Base-by-base conservation (phyloP, 1,284 basidiomycete genomes). In the Austropuccinia psidii region DNA sequence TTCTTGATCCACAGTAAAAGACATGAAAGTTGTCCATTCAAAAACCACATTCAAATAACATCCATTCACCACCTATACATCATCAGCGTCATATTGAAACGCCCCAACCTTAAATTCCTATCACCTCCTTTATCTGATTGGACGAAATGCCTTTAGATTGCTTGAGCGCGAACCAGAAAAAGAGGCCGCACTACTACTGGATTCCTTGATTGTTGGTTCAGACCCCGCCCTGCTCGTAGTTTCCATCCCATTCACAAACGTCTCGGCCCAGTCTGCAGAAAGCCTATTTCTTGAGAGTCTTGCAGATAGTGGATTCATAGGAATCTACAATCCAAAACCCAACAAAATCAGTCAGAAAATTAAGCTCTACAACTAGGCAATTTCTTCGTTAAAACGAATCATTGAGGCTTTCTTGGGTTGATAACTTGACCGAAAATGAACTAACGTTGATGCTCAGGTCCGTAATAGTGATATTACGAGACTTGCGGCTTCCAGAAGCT, bases 181-280 rank as follows among this genome's bases (percentile, higher is more conserved):
- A 39, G 64, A 66, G 19, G 49, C 47, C 37, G 64, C 41, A 55
- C 35, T 67, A 29, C 65, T 55, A 37, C 37, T 55, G 13, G 49
- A 35, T 41, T 27, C 65, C 31, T 29, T 65, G 33, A 52, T 37
- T 31, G 21, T 31, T 39, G 1, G 33, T 43, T 55, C 50, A 21
- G 50, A 54, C 37, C 31, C 50, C 24, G 37, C 65, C 31, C 37
- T 39, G 33, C 35, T 24, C 13, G 24, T 21, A 9, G 35, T 67
- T 27, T 67, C 65, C 2, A 35, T 55, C 1, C 65, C 65, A n/a
- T 67, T 49, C 11, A 67, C 24, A 52, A 67, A 67, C 6, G 65
- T 67, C 50, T 67, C 65, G 11, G 65, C 65, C 65, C 65, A 67
- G 15, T 67, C 65, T 43, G 65, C 39, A 19, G 65, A 67, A 29